Conservation (phyloP, 306 rosid species). For the Albizia julibrissin region DNA sequence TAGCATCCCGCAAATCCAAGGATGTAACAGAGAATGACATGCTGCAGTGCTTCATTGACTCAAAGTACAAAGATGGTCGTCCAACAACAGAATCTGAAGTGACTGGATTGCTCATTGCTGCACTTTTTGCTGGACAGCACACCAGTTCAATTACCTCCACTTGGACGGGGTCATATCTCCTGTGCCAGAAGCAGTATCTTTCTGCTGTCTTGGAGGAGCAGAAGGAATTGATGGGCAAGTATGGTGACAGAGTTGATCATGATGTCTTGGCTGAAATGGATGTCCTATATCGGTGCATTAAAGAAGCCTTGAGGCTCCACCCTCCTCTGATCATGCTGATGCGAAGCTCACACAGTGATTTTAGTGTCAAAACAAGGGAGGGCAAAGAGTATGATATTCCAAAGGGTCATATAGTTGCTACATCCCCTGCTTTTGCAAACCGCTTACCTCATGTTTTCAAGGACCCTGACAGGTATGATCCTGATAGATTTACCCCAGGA, state of each 20-base stretch:
- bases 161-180: conserved; percentile 96
- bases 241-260: conserved; percentile 80
- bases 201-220: conserved; percentile 81
- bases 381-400: conserved; percentile 88
- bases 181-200: conserved; percentile 63
- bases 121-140: conserved; percentile 90
- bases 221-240: conserved; percentile 62
- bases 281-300: conserved; percentile 73
- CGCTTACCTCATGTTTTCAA: conserved; percentile 71
- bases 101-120: conserved; percentile 92
- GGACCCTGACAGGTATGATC: conserved; percentile 83
- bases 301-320: conserved; percentile 96
- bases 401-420: conserved; percentile 92
- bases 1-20: conserved; percentile 62
- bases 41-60: conserved; percentile 93
- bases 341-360: conserved; percentile 83
- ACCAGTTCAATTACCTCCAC: conserved; percentile 96
- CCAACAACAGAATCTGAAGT: conserved; percentile 83
- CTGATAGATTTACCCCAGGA: conserved; percentile 71
- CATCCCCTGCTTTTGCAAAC: conserved; percentile 93
- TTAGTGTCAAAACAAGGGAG: conserved; percentile 70
- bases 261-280: conserved; percentile 98
- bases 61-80: conserved; percentile 95
- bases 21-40: conserved; percentile 77
- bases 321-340: conserved; percentile 91